Evolutionary conservation across 768 basidiomycete genomes (phyloP), one percentile per base, ranked within the genome.

Genomic region (Lactarius sp.): DNA sequence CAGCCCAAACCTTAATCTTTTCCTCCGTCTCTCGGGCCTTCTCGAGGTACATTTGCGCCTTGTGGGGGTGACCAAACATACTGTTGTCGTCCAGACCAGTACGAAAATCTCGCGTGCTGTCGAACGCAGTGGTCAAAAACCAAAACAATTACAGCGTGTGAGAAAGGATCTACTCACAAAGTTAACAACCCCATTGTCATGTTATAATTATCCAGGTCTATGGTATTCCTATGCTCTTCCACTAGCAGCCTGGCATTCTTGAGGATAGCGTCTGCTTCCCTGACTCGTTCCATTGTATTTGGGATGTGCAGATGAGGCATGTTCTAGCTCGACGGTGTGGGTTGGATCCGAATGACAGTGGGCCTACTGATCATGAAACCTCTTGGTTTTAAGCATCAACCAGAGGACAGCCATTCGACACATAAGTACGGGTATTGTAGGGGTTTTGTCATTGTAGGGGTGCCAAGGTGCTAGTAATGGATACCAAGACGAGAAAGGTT

Each of bases 21-120:
- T 13, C 4, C 6, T 58, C 12, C 2, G 62, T 54, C 37, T 59
- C 62, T 9, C 39, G 52, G n/a, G 57, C 62, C 31, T 63, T n/a
- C 14, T 49, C 46, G n/a, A 53, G 46, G 31, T 63, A 63, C 6
- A 33, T 22, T 12, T 59, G 57, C 22, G 52, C 34, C 36, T 54
- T 52, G 6, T 37, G 31, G 9, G 22, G 8, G 10, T 46, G 52
- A 33, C 57, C 46, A 34, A 59, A 12, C 5, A 42, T 6, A 31
- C 14, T 18, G 36, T 59, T 53, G 18, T 39, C 27, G n/a, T 63
- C 62, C 31, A 63, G 46, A 33, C 56, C 62, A 18, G 3, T 20
- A 8, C 57, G 57, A 13, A 39, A 34, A 18, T 49, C 52, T 10
- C 4, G 39, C 31, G 57, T n/a, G 4, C 62, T 63, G 37, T 47